These are phyloP conservation scores for Hyphopichia burtonii DNA, from an alignment of 1,139 yeast genomes.

Conservation along the genomic window DNA sequence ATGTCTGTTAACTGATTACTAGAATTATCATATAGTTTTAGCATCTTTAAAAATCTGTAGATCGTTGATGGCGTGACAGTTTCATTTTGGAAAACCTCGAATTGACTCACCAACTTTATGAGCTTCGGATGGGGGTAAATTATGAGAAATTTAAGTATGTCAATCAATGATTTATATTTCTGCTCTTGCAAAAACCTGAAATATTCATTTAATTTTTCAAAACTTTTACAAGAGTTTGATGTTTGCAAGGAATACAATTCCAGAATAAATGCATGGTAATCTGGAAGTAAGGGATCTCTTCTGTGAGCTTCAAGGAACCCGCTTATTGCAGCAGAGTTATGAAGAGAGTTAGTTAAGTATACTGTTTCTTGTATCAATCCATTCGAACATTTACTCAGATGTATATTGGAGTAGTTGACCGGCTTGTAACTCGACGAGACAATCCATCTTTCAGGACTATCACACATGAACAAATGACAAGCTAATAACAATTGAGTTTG, in stretches of 20 bases:
- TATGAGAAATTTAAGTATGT: constrained; percentile 29
- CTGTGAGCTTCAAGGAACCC: not conserved
- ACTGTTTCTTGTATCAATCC: constrained; percentile 17
- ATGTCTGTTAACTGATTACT: constrained; percentile 27
- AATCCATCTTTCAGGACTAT: constrained; percentile 26
- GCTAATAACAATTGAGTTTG: constrained; percentile 30
- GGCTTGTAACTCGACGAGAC: constrained; percentile 16
- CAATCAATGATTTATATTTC: constrained; percentile 21
- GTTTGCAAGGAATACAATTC: constrained; percentile 11
- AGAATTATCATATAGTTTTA: constrained; percentile 25
- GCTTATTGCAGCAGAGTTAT: not conserved
- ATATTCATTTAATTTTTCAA: constrained; percentile 23
- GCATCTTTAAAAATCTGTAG: constrained; percentile 16
- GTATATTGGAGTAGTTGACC: constrained; percentile 20
- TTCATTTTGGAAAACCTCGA: constrained; percentile 6
- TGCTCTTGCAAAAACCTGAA: constrained; percentile 38
- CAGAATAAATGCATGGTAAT: constrained; percentile 15
- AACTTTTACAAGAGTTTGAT: constrained; percentile 10
- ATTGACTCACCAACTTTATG: constrained; percentile 12
- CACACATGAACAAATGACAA: constrained; percentile 25
- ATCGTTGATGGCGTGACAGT: constrained; percentile 15
- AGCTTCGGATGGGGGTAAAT: constrained; percentile 34
- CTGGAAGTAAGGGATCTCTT: constrained; percentile 5
- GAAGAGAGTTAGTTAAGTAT: constrained; percentile 27
- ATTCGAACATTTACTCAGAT: constrained; percentile 25